Conservation (phyloP, 768 basidiomycete species). For the Termitomyces sp. region DNA sequence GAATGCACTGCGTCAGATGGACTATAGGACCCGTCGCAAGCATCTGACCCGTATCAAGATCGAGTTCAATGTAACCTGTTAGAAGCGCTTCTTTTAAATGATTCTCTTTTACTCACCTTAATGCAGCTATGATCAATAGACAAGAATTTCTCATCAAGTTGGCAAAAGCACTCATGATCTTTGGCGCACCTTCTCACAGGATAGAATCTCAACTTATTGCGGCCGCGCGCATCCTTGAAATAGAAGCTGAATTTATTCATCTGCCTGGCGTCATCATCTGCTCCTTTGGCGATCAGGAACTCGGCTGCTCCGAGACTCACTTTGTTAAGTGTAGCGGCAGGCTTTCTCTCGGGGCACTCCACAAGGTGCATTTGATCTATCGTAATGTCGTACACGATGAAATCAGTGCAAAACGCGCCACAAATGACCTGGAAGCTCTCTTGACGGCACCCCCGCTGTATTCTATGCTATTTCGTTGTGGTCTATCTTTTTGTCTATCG, state of each 20-base stretch:
- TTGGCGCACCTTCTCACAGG: slow-evolving; percentile 90
- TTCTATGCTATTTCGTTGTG: slow-evolving; percentile 54
- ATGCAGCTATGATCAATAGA: slow-evolving; percentile 69
- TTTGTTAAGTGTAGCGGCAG: slow-evolving; percentile 79
- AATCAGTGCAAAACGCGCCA: slow-evolving; percentile 77
- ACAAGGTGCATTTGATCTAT: slow-evolving; percentile 83
- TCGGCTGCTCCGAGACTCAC: slow-evolving; percentile 86
- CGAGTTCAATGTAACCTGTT: slow-evolving; percentile 74
- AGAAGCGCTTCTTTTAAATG: slow-evolving; percentile 13
- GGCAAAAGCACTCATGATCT: slow-evolving; percentile 85
- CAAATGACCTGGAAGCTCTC: slow-evolving; percentile 58
- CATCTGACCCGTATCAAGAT: slow-evolving; percentile 62
- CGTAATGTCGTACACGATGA: slow-evolving; percentile 89
- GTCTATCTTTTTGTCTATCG: slow-evolving; percentile 68
- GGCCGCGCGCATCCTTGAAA: slow-evolving; percentile 84
- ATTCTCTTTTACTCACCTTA: slow-evolving; percentile 11
- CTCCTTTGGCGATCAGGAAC: slow-evolving; percentile 86
- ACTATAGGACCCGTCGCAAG: slow-evolving; percentile 65
- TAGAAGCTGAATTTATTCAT: slow-evolving; percentile 90
- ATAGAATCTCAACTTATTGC: slow-evolving; percentile 91
- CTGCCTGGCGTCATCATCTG: slow-evolving; percentile 79
- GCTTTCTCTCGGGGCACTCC: slow-evolving; percentile 80
- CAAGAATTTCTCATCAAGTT: slow-evolving; percentile 86
- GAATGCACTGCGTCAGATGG: slow-evolving; percentile 59
- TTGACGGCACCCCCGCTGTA: slow-evolving; percentile 65